Evolutionary conservation across 2,329 filamentous ascomycete species (phyloP).

Genomic region (Xylaria sp.): DNA sequence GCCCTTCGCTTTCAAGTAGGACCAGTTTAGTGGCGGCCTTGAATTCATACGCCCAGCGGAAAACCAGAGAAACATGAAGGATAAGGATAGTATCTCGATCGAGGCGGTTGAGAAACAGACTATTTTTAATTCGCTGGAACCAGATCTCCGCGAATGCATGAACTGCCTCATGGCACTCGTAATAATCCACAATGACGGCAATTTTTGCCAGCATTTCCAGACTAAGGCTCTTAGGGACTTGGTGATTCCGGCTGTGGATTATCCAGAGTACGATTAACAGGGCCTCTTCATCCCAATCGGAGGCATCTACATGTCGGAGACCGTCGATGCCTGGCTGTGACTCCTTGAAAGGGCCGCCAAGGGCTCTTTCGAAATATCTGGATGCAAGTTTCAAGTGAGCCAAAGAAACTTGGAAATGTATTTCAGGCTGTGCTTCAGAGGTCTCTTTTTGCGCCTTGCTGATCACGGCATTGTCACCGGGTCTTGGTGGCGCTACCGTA

Average conservation of each 20-base stretch:
- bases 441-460: background rate
- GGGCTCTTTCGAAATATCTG: slow-evolving; percentile 21
- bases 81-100: slow-evolving; percentile 3
- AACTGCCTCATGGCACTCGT: slow-evolving; percentile 9
- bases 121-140: background rate
- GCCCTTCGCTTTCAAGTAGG: slow-evolving; percentile 3
- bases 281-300: slow-evolving; percentile 11
- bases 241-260: slow-evolving; percentile 10
- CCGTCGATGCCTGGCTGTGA: background rate
- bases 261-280: slow-evolving; percentile 15
- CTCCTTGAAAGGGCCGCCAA: slow-evolving; percentile 7
- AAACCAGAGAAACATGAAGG: slow-evolving; percentile 15
- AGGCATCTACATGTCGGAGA: slow-evolving; percentile 12
- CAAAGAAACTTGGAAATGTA: slow-evolving; percentile 13
- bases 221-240: background rate
- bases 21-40: background rate
- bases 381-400: slow-evolving; percentile 26
- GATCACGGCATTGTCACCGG: background rate
- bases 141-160: slow-evolving; percentile 22
- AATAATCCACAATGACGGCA: slow-evolving; percentile 22
- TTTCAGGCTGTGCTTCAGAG: background rate
- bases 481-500: background rate
- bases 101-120: background rate
- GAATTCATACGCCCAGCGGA: slow-evolving; percentile 14
- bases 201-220: slow-evolving; percentile 18